These are phyloP conservation scores for Aaosphaeria arxii DNA, from an alignment of 2,329 filamentous ascomycete genomes.

Conservation along the genomic window DNA sequence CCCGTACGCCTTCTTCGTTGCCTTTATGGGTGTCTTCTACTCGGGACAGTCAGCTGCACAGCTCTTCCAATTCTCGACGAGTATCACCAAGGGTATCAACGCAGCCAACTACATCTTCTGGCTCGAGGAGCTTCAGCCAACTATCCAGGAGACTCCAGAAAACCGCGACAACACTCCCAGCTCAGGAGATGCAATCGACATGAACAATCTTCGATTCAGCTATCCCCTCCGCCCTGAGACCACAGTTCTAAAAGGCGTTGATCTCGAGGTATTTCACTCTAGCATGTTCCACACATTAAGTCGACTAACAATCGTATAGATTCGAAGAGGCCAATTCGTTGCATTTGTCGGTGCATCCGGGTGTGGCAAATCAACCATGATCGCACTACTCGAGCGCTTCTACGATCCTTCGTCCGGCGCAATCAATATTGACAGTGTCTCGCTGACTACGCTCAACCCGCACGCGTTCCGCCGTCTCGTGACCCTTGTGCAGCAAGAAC, in stretches of 20 bases:
- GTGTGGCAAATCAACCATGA: slow-evolving; percentile 88
- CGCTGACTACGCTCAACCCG: background rate
- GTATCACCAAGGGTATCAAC: slow-evolving; percentile 94
- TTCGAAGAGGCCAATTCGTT: slow-evolving; percentile 63
- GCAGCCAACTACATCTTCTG: slow-evolving; percentile 61
- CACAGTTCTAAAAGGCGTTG: slow-evolving; percentile 79
- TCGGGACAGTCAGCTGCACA: slow-evolving; percentile 86
- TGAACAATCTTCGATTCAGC: slow-evolving; percentile 80
- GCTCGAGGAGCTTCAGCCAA: slow-evolving; percentile 38
- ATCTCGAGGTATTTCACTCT: slow-evolving; percentile 74
- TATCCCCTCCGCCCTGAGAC: slow-evolving; percentile 92
- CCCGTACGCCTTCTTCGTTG: slow-evolving; percentile 34
- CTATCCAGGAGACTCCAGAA: slow-evolving; percentile 34
- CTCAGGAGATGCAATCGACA: slow-evolving; percentile 57
- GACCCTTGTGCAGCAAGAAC: background rate
- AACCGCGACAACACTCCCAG: slow-evolving; percentile 3
- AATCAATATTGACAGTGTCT: slow-evolving; percentile 66
- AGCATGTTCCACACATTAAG: slow-evolving; percentile 62
- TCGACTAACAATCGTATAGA: background rate
- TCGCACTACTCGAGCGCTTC: slow-evolving; percentile 83
- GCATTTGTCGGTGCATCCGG: slow-evolving; percentile 91
- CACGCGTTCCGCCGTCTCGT: background rate
- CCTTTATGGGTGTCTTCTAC: slow-evolving; percentile 65
- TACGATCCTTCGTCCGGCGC: slow-evolving; percentile 80
- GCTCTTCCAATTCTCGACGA: slow-evolving; percentile 90